Evolutionary conservation across 129 eudicot genomes (phyloP).

Genomic region (Heracleum sosnowskyi): DNA sequence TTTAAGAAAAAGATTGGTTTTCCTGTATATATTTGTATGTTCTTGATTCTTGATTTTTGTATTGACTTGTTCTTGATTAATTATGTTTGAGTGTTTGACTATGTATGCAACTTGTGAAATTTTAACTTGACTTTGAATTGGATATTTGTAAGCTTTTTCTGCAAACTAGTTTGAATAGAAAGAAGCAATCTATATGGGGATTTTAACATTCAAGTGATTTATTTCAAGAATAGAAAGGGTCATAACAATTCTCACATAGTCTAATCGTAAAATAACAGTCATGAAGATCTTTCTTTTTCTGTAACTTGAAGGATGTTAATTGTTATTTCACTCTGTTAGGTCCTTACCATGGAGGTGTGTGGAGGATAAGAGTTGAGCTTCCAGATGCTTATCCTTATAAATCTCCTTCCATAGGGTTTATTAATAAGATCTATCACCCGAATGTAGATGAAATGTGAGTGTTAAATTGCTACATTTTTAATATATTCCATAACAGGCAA

Average conservation of each 20-base stretch:
- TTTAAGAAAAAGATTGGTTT: background rate
- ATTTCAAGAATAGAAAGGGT: background rate
- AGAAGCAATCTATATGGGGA: background rate
- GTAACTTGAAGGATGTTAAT: background rate
- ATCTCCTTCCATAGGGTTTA: constrained; percentile 89
- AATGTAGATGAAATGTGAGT: constrained; percentile 96
- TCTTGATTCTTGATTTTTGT: background rate
- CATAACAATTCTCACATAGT: too few species aligned
- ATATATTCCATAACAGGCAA: background rate
- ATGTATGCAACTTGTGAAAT: background rate
- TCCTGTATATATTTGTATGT: background rate
- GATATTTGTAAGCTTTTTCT: background rate
- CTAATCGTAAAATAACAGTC: constrained; percentile 1
- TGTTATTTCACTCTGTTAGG: constrained; percentile 30
- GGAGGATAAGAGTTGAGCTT: constrained; percentile 91
- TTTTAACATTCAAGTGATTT: background rate
- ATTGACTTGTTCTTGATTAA: constrained; percentile 8
- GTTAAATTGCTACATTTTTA: background rate
- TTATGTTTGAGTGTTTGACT: constrained; percentile 5
- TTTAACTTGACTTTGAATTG: constrained; percentile 12
- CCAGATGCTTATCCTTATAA: constrained; percentile 96
- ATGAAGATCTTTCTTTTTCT: background rate
- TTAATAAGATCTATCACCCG: constrained; percentile 93
- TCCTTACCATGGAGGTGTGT: constrained; percentile 93
- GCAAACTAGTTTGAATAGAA: background rate